Base-by-base conservation (phyloP, 2,329 filamentous ascomycete species). In the Tolypocladium cylindrosporum region DNA sequence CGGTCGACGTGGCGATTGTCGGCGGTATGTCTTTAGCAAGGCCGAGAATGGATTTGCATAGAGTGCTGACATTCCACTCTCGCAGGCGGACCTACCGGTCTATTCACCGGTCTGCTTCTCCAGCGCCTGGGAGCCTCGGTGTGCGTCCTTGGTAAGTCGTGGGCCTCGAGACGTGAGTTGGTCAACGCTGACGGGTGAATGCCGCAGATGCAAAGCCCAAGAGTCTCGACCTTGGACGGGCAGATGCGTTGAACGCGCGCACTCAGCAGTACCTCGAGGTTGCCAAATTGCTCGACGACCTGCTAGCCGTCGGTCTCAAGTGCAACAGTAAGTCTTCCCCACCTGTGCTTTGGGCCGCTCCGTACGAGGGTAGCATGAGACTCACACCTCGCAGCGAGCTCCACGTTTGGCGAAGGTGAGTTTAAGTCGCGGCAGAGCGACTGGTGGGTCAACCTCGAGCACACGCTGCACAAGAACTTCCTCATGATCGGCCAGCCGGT, bases 401-500 rank as follows among this genome's bases (percentile, higher is more conserved):
- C 77, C 5, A 79, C 75, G 0, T 79, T 77, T 56, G 71, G 71
- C 4, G 66, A 75, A 10, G 77, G 77, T 0, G 66, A 71, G n/a
- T 79, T 79, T 66, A 75, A 72, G 53, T 77, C 76, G 34, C 71
- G 75, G 1, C 77, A 79, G 56, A 78, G 71, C 60, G 66, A 74
- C 21, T 79, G 77, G 77, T 79, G 77, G 77, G 73, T 74, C 11
- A 66, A 72, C 16, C 71, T 79, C 5, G 69, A 77, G 53, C 71
- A 79, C 61, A 71, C 71, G 4, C 64, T 74, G 27, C 76, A 77
- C 63, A 77, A 73, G 60, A 78, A 78, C 61, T 79, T 79, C 27
- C 69, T 79, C 51, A 79, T 79, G 77, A 74, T 79, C 55, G 77
- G 77, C 6, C 77, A 79, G 60, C 74, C 77, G 0, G 73, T 73